Percentiles rank a stretch among this genome's conserved stretches.
These are phyloP conservation scores for Nitzschia sp. DNA, from an alignment of 108 stramenopile genomes.

Conservation along the genomic window DNA sequence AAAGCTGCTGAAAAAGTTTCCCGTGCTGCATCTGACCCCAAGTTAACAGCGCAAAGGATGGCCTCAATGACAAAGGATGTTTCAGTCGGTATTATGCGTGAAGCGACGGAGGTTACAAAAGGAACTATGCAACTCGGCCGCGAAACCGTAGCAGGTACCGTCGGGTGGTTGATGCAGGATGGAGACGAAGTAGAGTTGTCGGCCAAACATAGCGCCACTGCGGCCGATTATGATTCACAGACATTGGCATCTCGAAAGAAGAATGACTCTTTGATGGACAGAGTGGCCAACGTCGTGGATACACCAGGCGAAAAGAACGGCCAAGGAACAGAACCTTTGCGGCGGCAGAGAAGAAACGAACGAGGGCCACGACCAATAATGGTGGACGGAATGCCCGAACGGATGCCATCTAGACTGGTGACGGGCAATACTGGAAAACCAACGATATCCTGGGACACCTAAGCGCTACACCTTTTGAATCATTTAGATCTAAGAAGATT, in stretches of 20 bases:
- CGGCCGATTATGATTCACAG: background rate
- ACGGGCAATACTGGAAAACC: background rate
- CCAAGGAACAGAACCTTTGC: background rate
- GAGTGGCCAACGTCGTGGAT: background rate
- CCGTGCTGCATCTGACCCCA: background rate
- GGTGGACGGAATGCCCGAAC: background rate
- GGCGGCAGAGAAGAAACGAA: background rate
- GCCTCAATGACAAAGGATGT: background rate
- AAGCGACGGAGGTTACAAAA: slow-evolving; percentile 3
- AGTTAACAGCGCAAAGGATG: background rate
- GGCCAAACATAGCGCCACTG: background rate
- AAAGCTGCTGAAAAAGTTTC: background rate
- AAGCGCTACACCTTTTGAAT: no score
- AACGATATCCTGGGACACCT: background rate
- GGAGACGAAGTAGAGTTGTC: background rate
- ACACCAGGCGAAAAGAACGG: background rate
- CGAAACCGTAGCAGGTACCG: background rate
- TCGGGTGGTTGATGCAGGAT: background rate
- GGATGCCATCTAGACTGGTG: background rate
- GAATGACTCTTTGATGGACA: background rate
- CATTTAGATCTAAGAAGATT: no score
- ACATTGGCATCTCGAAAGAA: background rate
- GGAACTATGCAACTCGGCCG: background rate
- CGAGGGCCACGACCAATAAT: background rate
- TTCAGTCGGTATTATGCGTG: background rate